Conservation (phyloP, 306 rosid genomes). For the Fragaria vesca region DNA sequence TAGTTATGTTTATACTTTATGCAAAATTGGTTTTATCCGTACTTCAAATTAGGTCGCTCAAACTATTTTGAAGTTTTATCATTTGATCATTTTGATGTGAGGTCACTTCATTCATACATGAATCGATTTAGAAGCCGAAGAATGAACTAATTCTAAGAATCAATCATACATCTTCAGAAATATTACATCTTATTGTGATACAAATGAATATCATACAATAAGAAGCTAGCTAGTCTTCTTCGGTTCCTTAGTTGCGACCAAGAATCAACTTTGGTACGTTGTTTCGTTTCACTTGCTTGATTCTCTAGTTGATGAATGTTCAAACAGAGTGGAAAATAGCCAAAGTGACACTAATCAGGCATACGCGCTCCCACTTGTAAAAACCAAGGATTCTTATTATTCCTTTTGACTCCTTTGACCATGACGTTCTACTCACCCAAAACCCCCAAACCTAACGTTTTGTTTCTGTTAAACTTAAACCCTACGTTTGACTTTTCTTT, state of each 20-base stretch:
- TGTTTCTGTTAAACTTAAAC: not conserved
- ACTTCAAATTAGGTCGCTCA: no score
- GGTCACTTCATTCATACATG: no score
- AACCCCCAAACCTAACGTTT: not conserved
- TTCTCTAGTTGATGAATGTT: not conserved
- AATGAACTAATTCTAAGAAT: no score
- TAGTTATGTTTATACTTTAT: no score
- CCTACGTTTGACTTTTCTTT: not conserved
- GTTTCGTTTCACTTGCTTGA: not conserved
- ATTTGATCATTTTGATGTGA: no score
- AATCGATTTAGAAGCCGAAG: no score
- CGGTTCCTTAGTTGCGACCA: not conserved
- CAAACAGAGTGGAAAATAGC: not conserved
- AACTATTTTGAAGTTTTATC: no score
- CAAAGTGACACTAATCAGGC: slow-evolving; percentile 34
- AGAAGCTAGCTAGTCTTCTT: not conserved
- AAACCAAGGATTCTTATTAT: no score
- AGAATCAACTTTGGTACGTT: not conserved
- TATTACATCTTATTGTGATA: no score
- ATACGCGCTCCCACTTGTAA: slow-evolving; percentile 11
- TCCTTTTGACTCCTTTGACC: slow-evolving; percentile 37
- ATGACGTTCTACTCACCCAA: slow-evolving; percentile 22
- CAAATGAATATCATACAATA: no score
- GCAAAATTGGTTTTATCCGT: no score
- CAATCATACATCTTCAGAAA: no score